Percentiles rank a stretch among this genome's conserved stretches.
Conservation (phyloP, 129 eudicot genomes). For the Lactuca saligna region DNA sequence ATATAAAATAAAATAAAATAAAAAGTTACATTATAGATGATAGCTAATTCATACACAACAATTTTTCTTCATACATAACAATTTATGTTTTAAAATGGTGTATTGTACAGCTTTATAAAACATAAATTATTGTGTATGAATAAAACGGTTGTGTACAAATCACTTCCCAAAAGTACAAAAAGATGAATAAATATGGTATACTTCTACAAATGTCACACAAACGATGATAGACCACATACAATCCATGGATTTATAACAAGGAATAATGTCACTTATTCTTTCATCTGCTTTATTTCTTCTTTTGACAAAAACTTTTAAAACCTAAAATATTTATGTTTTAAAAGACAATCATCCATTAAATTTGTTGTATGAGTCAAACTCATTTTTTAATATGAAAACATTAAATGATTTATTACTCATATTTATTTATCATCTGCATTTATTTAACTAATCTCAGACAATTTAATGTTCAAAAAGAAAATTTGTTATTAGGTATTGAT, state of each 20-base stretch:
- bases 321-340: too few species aligned
- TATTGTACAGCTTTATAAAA: too few species aligned
- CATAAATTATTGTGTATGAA: too few species aligned
- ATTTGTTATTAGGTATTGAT: neutral
- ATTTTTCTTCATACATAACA: too few species aligned
- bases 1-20: too few species aligned
- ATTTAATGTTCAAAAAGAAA: neutral
- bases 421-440: too few species aligned
- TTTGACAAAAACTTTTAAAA: neutral
- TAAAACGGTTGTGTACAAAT: too few species aligned
- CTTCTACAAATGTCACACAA: neutral
- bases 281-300: neutral
- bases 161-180: too few species aligned
- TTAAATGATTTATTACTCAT: neutral
- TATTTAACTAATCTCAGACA: neutral
- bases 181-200: neutral
- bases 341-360: neutral
- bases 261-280: neutral
- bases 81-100: too few species aligned
- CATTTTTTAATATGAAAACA: neutral
- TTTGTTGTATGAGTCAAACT: neutral
- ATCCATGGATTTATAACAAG: neutral
- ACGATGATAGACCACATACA: neutral
- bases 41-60: too few species aligned
- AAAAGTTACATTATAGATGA: neutral